Evolutionary conservation across 352 stramenopile genomes (phyloP).

Genomic region (Phytophthora pisi): DNA sequence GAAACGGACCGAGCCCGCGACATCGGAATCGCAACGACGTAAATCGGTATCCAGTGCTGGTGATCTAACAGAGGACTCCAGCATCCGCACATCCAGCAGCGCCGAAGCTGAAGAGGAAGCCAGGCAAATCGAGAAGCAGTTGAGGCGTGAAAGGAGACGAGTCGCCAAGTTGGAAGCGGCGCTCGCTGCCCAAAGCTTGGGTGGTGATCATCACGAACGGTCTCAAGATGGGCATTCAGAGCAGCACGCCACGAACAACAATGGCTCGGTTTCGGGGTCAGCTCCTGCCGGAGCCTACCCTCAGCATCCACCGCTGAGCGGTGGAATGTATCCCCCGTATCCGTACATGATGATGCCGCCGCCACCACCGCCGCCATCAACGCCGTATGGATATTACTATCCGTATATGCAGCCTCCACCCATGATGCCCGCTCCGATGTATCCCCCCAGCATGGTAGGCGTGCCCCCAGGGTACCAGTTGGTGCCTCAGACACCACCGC

Average conservation of each 20-base stretch:
- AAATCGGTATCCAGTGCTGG: slow-evolving; percentile 14
- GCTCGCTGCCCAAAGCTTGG: slow-evolving; percentile 39
- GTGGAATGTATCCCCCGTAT: slow-evolving; percentile 42
- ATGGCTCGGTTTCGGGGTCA: slow-evolving; percentile 6
- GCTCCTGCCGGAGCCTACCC: slow-evolving; percentile 5
- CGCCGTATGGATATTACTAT: slow-evolving; percentile 49
- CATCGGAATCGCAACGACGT: slow-evolving; percentile 17
- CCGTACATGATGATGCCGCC: slow-evolving; percentile 45
- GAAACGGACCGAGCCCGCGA: slow-evolving; percentile 9
- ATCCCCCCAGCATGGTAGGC: slow-evolving; percentile 28
- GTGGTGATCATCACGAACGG: slow-evolving; percentile 9
- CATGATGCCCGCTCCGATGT: slow-evolving; percentile 33
- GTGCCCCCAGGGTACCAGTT: slow-evolving; percentile 33
- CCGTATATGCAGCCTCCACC: slow-evolving; percentile 40
- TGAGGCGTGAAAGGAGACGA: slow-evolving; percentile 41
- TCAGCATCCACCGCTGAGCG: slow-evolving; percentile 28
- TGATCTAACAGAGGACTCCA: slow-evolving; percentile 12
- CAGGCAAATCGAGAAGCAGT: slow-evolving; percentile 34
- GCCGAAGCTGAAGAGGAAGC: slow-evolving; percentile 26
- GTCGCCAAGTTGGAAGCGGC: slow-evolving; percentile 45
- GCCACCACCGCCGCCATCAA: slow-evolving; percentile 22
- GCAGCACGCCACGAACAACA: slow-evolving; percentile 9
- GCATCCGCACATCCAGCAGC: slow-evolving; percentile 17
- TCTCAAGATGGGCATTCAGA: not conserved
- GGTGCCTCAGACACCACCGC: slow-evolving; percentile 23